These are phyloP conservation scores for Mycena vitilis DNA, from an alignment of 768 basidiomycete species.

Conservation along the genomic window DNA sequence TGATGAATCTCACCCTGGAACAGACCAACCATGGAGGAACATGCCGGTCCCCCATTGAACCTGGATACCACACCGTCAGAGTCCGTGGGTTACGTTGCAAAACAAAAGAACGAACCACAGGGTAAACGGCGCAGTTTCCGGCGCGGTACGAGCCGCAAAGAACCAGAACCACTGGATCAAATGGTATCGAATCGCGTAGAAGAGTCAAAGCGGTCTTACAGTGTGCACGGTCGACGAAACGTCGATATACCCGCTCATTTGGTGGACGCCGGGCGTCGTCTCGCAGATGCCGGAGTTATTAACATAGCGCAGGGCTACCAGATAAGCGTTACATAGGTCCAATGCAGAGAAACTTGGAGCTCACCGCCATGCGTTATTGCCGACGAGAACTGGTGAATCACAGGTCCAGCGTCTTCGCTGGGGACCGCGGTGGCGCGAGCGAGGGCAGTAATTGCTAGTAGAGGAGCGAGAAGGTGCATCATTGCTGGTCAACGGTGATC, in stretches of 20 bases:
- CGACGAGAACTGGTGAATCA: slow-evolving; percentile 21
- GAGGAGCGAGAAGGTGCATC: slow-evolving; percentile 27
- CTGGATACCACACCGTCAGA: slow-evolving; percentile 4
- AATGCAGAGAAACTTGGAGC: neutral
- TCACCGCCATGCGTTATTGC: slow-evolving; percentile 15
- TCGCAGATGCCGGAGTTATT: slow-evolving; percentile 64
- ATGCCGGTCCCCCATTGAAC: slow-evolving; percentile 65
- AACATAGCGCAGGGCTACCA: slow-evolving; percentile 41
- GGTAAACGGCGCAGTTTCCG: slow-evolving; percentile 73
- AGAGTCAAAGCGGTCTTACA: slow-evolving; percentile 42
- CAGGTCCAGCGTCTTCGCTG: slow-evolving; percentile 11
- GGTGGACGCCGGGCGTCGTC: slow-evolving; percentile 59
- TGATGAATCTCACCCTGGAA: slow-evolving; percentile 15
- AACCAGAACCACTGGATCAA: slow-evolving; percentile 76
- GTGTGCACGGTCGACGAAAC: slow-evolving; percentile 61
- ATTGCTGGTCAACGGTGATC: slow-evolving; percentile 1
- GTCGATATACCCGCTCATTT: slow-evolving; percentile 63
- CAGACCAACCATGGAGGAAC: slow-evolving; percentile 68
- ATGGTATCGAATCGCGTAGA: neutral
- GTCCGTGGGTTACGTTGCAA: neutral
- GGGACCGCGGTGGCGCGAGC: slow-evolving; percentile 14
- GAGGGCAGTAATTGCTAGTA: slow-evolving; percentile 17
- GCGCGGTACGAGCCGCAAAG: slow-evolving; percentile 69
- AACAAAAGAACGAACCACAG: slow-evolving; percentile 59
- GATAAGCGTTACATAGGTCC: neutral